Conservation (phyloP, 805 yeast genomes). For the Kregervanrija fluxuum region DNA sequence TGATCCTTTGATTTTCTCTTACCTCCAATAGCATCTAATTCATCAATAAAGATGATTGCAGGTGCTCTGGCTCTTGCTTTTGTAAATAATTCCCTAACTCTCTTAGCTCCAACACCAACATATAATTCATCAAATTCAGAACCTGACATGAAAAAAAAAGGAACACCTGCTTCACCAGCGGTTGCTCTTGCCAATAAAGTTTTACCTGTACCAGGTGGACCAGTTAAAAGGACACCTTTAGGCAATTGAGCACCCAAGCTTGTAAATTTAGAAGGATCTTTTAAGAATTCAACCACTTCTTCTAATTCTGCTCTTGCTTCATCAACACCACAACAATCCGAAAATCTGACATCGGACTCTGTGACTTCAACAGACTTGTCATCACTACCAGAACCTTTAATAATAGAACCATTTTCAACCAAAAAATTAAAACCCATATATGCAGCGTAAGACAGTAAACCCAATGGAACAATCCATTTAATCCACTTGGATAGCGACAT, state of each 20-base stretch:
- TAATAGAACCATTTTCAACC: constrained; percentile 75
- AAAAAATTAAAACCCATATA: constrained; percentile 70
- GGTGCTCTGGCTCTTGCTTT: constrained; percentile 96
- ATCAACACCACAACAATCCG: constrained; percentile 95
- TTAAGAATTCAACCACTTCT: constrained; percentile 95
- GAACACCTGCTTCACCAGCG: constrained; percentile 99
- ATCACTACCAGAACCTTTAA: constrained; percentile 63
- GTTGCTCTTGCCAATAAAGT: constrained; percentile 95
- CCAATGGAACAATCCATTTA: constrained; percentile 80
- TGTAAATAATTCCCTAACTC: constrained; percentile 87
- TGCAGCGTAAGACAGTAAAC: constrained; percentile 73
- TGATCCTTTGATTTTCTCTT: constrained; percentile 96
- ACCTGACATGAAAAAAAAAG: constrained; percentile 97
- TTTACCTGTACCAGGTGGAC: constrained; percentile 99
- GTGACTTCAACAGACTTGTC: constrained; percentile 80
- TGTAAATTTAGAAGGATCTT: constrained; percentile 93
- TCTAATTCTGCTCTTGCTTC: constrained; percentile 97
- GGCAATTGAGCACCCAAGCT: constrained; percentile 97
- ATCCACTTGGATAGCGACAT: constrained; percentile 79
- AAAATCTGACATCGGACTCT: constrained; percentile 78
- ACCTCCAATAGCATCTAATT: constrained; percentile 97
- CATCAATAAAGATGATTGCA: constrained; percentile 95
- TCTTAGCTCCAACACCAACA: constrained; percentile 98
- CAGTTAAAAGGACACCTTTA: constrained; percentile 92
- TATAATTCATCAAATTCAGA: constrained; percentile 97